A percentile compares a stretch with the other conserved stretches of the same genome.
Conservation (phyloP, 106 monocot genomes). For the Cymbidium sinense region DNA sequence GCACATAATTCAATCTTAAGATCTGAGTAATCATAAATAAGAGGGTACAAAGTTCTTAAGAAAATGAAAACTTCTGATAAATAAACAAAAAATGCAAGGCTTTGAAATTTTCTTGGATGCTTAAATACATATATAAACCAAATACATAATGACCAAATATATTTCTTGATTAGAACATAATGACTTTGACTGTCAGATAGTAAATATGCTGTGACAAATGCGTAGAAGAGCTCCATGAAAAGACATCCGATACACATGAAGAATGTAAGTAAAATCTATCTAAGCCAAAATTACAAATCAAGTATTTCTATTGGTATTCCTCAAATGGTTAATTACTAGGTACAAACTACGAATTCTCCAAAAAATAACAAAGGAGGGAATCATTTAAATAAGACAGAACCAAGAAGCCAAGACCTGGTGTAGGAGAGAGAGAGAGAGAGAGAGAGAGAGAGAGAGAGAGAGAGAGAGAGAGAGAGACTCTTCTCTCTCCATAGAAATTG, state of each 20-base stretch:
- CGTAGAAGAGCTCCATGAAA: not conserved
- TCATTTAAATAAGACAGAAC: too few species aligned
- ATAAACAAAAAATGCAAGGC: not conserved
- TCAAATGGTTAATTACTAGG: not conserved
- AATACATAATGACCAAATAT: not conserved
- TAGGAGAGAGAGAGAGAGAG: not conserved
- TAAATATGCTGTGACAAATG: not conserved
- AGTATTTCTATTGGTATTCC: not conserved
- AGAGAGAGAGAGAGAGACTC: too few species aligned
- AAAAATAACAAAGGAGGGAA: not conserved
- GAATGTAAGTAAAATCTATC: not conserved
- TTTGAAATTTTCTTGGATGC: not conserved
- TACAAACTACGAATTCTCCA: not conserved
- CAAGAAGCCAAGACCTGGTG: too few species aligned
- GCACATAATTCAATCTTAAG: not conserved
- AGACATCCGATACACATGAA: not conserved
- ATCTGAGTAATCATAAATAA: not conserved
- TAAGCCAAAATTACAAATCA: slow-evolving; percentile 2
- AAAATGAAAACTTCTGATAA: not conserved
- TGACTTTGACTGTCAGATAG: not conserved
- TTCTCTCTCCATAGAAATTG: not conserved
- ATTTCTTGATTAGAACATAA: not conserved
- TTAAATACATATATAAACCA: not conserved
- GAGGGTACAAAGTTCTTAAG: not conserved
- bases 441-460: too few species aligned